Percentiles rank a stretch among this genome's conserved stretches.
Evolutionary conservation across 2,329 filamentous ascomycete species (phyloP).

Genomic region (Ophiostoma sp.): DNA sequence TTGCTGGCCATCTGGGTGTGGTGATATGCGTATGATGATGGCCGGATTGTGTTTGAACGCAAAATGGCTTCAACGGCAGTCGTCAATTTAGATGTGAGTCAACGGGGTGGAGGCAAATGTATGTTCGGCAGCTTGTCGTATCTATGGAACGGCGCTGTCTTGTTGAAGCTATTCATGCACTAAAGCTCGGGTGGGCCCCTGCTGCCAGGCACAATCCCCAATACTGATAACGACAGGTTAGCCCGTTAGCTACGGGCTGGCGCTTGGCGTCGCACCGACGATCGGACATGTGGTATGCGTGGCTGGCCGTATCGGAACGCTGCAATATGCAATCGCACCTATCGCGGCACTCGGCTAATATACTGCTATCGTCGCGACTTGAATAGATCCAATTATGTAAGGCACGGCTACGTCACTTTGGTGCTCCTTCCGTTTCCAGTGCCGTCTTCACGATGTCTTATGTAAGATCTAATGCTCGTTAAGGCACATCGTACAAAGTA

Average conservation of each 20-base stretch:
- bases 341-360: constrained; percentile 1
- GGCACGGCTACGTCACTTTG: neutral
- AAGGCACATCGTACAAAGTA: too few relatives aligned
- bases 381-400: neutral
- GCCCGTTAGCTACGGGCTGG: neutral
- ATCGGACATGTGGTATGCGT: neutral
- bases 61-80: neutral
- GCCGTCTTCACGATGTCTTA: neutral
- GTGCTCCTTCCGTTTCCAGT: neutral
- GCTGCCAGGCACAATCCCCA: constrained; percentile 3
- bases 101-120: neutral
- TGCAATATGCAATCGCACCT: neutral
- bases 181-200: neutral
- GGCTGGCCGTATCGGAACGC: neutral
- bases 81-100: neutral
- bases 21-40: neutral
- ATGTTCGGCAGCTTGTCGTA: neutral
- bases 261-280: constrained; percentile 7
- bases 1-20: constrained; percentile 1
- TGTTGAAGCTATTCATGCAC: constrained; percentile 3
- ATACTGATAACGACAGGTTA: neutral
- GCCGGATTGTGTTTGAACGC: neutral
- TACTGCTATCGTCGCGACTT: neutral
- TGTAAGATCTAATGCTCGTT: too few relatives aligned
- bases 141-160: neutral